Evolutionary conservation across 192 early-diverging fungal species (phyloP).

Genomic region (Coemansia sp.): DNA sequence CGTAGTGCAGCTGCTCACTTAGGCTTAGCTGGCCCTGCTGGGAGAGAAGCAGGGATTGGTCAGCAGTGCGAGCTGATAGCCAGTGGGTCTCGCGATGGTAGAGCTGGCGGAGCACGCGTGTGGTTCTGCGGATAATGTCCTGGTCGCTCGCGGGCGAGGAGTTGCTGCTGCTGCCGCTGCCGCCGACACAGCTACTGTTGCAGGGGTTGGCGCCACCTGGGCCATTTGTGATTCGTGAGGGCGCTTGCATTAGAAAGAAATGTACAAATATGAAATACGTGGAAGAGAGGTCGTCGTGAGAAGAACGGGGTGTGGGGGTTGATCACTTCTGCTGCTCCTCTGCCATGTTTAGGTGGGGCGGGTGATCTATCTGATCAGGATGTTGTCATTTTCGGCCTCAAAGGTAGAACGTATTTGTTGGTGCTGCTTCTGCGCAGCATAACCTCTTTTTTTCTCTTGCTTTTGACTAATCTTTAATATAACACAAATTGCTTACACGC

Average conservation of each 20-base stretch:
- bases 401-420: not conserved
- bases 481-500: not conserved
- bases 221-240: not conserved
- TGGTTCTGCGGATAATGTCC: constrained; percentile 37
- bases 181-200: too few relatives aligned
- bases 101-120: constrained; percentile 37
- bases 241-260: not conserved
- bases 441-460: not conserved
- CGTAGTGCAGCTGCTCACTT: constrained; percentile 47
- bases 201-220: not conserved
- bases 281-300: not conserved
- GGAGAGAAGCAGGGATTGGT: constrained; percentile 24
- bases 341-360: too few relatives aligned
- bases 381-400: not conserved
- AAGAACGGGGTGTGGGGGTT: not conserved
- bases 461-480: not conserved
- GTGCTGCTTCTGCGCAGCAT: not conserved
- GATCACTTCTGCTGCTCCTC: too few relatives aligned
- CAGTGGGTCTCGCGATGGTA: constrained; percentile 43
- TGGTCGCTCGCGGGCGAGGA: constrained; percentile 4
- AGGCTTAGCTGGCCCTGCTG: constrained; percentile 37
- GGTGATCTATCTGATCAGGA: not conserved
- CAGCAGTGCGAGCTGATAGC: constrained; percentile 21
- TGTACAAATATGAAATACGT: not conserved
- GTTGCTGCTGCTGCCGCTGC: too few relatives aligned